Percentiles rank a stretch among this genome's conserved stretches.
phyloP scores from a whole-genome alignment of 2,329 filamentous ascomycete genomes.

The Cladosporium sp. region DNA sequence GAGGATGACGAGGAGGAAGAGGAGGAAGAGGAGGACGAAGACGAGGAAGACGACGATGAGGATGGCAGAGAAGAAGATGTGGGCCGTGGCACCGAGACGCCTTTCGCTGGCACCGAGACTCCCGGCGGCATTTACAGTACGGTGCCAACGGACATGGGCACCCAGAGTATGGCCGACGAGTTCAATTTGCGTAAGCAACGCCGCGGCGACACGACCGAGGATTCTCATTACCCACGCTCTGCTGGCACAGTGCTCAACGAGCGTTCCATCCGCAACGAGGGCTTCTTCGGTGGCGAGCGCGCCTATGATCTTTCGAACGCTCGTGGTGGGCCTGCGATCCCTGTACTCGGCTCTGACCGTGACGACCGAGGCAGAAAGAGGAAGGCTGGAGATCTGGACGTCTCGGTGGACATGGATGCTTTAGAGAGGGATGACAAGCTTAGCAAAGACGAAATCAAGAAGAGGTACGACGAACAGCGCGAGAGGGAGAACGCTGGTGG shows the following conservation, averaged over 20 bases:
- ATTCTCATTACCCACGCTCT: constrained; percentile 68
- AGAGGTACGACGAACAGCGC: constrained; percentile 72
- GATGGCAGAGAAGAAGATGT: constrained; percentile 67
- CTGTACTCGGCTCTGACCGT: constrained; percentile 77
- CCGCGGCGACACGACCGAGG: constrained; percentile 84
- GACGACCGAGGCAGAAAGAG: constrained; percentile 77
- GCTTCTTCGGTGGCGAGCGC: constrained; percentile 94
- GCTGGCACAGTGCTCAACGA: constrained; percentile 91
- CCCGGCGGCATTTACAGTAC: constrained; percentile 78
- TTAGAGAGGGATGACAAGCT: constrained; percentile 73
- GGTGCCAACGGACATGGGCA: constrained; percentile 75
- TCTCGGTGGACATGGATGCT: constrained; percentile 84
- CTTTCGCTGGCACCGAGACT: constrained; percentile 68
- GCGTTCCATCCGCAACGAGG: constrained; percentile 78
- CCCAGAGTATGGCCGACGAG: constrained; percentile 77
- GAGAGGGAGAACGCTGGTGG: constrained; percentile 59
- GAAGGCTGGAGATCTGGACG: constrained; percentile 91
- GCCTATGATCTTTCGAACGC: constrained; percentile 79
- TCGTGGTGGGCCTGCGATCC: constrained; percentile 52
- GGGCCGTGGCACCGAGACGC: constrained; percentile 68
- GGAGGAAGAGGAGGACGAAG: constrained; percentile 58
- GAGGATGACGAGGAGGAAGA: constrained; percentile 72
- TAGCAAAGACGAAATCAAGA: constrained; percentile 78
- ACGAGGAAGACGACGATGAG: constrained; percentile 68
- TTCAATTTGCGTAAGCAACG: constrained; percentile 88